A percentile compares a stretch with the other conserved stretches of the same genome.
phyloP scores from a whole-genome alignment of 2,329 filamentous ascomycete genomes.

The Thelonectria olida region DNA sequence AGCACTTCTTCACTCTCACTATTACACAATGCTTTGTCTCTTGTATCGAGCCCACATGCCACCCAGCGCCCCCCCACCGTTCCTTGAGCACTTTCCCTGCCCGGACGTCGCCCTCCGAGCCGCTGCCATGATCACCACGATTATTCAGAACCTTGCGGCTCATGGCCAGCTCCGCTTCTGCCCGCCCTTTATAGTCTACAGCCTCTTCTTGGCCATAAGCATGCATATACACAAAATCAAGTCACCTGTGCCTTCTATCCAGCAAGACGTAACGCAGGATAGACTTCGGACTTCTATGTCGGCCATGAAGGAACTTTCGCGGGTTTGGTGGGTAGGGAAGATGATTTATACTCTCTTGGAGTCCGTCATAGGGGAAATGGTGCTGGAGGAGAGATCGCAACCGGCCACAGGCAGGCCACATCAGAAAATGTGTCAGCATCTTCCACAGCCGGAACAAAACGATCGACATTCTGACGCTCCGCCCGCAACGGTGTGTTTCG shows the following conservation, averaged over 20 bases:
- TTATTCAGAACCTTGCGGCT: conserved; percentile 86
- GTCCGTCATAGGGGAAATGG: conserved; percentile 94
- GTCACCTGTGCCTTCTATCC: conserved; percentile 89
- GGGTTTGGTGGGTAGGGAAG: conserved; percentile 96
- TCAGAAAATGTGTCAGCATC: conserved; percentile 65
- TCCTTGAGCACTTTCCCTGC: conserved; percentile 82
- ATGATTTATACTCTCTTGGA: conserved; percentile 99
- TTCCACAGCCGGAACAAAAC: conserved; percentile 50
- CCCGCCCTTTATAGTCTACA: conserved; percentile 96
- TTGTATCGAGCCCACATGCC: conserved; percentile 97
- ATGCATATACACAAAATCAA: conserved; percentile 99
- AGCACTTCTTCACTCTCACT: conserved; percentile 91
- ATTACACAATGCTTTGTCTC: conserved; percentile 97
- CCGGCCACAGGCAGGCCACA: conserved; percentile 90
- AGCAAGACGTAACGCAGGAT: conserved; percentile 88
- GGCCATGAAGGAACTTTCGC: conserved; percentile 91
- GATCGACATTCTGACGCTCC: no score
- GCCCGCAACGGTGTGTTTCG: no score
- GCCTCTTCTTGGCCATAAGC: conserved; percentile 94
- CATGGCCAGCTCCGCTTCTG: conserved; percentile 89
- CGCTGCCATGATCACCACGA: conserved; percentile 95
- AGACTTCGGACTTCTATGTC: conserved; percentile 88
- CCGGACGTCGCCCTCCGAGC: conserved; percentile 98
- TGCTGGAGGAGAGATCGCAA: conserved; percentile 88
- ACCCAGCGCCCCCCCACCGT: conserved; percentile 71